These are phyloP conservation scores for Phytophthora aleatoria DNA, from an alignment of 352 stramenopile genomes.

Conservation along the genomic window DNA sequence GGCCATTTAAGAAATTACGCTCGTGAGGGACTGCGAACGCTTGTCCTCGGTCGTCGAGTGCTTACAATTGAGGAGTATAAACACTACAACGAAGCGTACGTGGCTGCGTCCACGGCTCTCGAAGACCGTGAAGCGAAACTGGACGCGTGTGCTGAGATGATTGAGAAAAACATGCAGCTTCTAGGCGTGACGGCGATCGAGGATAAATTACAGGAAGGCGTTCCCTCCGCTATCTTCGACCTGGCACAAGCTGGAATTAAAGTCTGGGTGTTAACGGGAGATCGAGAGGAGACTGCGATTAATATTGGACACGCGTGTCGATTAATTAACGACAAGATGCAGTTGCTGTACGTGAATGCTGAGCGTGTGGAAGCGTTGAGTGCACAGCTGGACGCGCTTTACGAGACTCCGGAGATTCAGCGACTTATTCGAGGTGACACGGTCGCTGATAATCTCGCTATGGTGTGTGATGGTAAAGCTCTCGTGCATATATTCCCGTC, in stretches of 20 bases:
- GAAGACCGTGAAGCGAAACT: constrained; percentile 55
- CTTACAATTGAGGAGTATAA: constrained; percentile 61
- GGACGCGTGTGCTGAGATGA: constrained; percentile 56
- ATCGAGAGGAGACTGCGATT: constrained; percentile 97
- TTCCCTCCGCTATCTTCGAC: constrained; percentile 93
- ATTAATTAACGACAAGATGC: constrained; percentile 71
- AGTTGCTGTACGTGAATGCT: constrained; percentile 69
- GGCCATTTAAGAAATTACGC: constrained; percentile 71
- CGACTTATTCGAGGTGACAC: constrained; percentile 38
- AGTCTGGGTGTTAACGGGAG: constrained; percentile 97
- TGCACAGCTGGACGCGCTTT: constrained; percentile 51
- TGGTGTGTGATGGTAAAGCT: constrained; percentile 71
- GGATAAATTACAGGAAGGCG: constrained; percentile 95
- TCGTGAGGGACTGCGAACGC: constrained; percentile 77
- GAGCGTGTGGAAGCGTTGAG: constrained; percentile 47
- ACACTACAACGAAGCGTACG: constrained; percentile 60
- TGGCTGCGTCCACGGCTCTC: constrained; percentile 54
- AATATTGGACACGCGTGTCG: constrained; percentile 95
- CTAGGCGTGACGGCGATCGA: constrained; percentile 96
- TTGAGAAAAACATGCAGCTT: constrained; percentile 81
- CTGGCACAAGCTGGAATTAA: constrained; percentile 96
- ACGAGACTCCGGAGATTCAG: constrained; percentile 48
- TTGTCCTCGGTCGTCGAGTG: constrained; percentile 65
- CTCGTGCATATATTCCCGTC: constrained; percentile 73
- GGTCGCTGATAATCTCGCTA: constrained; percentile 57